Percentiles rank a stretch among this genome's conserved stretches.
Evolutionary conservation across 495 filamentous ascomycete genomes (phyloP).

Genomic region (Penicillium paxilli): DNA sequence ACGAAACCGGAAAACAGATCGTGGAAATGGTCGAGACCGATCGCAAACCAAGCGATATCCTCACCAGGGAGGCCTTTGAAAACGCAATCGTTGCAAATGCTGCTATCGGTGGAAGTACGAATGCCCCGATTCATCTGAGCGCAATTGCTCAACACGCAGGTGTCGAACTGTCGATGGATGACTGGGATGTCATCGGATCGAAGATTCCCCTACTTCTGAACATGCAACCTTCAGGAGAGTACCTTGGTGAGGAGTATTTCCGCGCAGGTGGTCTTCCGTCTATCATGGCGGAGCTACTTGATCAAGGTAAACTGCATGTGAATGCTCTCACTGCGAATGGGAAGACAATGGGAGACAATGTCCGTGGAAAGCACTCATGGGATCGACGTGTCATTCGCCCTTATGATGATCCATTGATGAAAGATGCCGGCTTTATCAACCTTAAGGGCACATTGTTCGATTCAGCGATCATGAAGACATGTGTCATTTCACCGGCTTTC

Average conservation of each 20-base stretch:
- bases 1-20: conserved; percentile 52
- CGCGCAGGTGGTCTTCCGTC: conserved; percentile 55
- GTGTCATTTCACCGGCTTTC: conserved; percentile 52
- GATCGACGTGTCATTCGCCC: conserved; percentile 44
- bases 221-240: conserved; percentile 55
- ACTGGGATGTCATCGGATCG: conserved; percentile 54
- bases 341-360: conserved; percentile 40
- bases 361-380: conserved; percentile 44
- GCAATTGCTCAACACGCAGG: conserved; percentile 57
- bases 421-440: conserved; percentile 52
- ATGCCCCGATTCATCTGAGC: conserved; percentile 57
- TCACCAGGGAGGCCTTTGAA: conserved; percentile 56
- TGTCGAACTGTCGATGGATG: conserved; percentile 49
- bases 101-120: conserved; percentile 57
- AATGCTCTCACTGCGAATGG: conserved; percentile 47
- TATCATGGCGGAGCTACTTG: conserved; percentile 53
- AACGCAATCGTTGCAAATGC: conserved; percentile 55
- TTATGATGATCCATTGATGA: conserved; percentile 46
- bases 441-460: conserved; percentile 53
- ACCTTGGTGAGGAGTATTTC: conserved; percentile 53
- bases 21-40: conserved; percentile 56
- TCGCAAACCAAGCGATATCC: conserved; percentile 55
- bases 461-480: conserved; percentile 59
- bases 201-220: conserved; percentile 52
- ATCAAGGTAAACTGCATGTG: conserved; percentile 42